Percentiles rank a stretch among this genome's conserved stretches.
phyloP scores from a whole-genome alignment of 78 protist species.

The Creolimax fragrantissima region DNA sequence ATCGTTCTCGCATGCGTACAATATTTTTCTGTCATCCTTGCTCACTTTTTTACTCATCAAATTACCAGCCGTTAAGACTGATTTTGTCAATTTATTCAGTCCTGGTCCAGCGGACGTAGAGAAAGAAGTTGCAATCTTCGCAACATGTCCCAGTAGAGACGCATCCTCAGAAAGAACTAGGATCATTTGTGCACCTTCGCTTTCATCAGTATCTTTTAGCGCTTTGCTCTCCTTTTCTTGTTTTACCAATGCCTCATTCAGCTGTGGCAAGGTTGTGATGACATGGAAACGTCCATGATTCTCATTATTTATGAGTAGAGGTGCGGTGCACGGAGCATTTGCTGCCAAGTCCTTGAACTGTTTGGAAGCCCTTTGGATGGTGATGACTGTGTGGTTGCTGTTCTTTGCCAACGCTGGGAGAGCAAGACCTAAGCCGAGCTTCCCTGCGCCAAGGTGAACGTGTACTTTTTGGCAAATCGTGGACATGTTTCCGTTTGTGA shows the following conservation, averaged over 20 bases:
- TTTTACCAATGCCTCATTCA: neutral
- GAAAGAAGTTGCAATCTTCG: neutral
- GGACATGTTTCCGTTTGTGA: too few relatives aligned
- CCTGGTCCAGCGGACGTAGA: neutral
- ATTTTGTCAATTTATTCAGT: neutral
- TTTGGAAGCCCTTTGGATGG: neutral
- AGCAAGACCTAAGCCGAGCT: neutral
- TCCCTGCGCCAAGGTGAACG: neutral
- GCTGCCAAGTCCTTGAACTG: neutral
- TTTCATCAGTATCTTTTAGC: neutral
- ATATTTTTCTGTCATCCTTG: neutral
- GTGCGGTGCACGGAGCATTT: neutral
- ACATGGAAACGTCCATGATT: neutral
- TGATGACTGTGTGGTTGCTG: neutral
- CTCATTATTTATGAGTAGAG: neutral
- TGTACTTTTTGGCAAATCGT: neutral
- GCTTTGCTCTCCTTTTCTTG: neutral
- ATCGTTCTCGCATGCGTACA: neutral
- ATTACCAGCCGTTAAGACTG: neutral
- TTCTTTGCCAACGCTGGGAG: neutral
- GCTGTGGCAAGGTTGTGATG: neutral
- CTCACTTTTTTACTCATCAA: neutral
- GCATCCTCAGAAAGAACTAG: neutral
- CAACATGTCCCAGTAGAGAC: neutral
- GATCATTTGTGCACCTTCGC: neutral